phyloP scores from a whole-genome alignment of 768 basidiomycete genomes.

The Clitopilus hobsonii region DNA sequence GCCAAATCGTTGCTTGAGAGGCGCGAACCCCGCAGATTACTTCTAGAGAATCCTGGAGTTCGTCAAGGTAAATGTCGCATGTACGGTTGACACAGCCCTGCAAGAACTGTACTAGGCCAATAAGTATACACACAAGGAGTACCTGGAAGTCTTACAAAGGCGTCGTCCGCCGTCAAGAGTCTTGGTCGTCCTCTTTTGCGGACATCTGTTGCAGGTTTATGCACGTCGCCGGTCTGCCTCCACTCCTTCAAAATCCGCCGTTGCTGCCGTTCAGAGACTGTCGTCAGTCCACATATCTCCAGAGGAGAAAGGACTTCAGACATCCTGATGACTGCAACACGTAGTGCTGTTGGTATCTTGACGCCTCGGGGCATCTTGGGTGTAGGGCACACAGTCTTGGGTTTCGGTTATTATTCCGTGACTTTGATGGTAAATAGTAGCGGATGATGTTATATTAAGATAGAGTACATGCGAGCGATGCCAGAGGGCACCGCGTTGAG shows the following conservation, averaged over 20 bases:
- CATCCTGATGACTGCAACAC: neutral
- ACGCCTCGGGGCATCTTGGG: neutral
- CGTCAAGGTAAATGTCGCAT: neutral
- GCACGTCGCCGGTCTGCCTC: neutral
- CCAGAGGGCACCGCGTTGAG: no score
- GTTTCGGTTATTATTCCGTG: no score
- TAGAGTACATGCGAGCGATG: no score
- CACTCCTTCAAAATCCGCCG: neutral
- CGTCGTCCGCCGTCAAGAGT: neutral
- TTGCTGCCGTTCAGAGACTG: neutral
- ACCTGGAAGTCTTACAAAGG: neutral
- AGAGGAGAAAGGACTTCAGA: neutral
- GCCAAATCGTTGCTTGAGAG: neutral
- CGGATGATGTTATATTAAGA: no score
- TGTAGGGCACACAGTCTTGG: no score
- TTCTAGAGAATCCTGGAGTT: neutral
- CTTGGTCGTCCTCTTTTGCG: neutral
- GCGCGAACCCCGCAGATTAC: neutral
- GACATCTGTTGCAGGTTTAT: neutral
- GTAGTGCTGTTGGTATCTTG: neutral
- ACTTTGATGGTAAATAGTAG: no score
- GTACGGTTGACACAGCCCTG: neutral
- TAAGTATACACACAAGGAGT: neutral
- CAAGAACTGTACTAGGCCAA: neutral
- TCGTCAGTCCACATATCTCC: neutral